phyloP scores from a whole-genome alignment of 257 asterid genomes.

The Hygrophila difformis region DNA sequence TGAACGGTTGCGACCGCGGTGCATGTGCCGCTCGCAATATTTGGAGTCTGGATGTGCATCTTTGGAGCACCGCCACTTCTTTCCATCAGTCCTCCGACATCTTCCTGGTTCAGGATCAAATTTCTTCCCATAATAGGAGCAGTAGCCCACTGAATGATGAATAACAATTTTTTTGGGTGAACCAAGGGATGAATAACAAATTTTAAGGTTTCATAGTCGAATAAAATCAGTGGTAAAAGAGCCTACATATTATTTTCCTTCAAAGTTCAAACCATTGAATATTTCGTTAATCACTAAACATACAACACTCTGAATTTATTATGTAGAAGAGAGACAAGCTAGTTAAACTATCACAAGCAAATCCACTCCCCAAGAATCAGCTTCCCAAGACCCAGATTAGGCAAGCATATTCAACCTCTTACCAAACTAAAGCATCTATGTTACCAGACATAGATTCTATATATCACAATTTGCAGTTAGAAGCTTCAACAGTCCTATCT shows the following conservation, averaged over 20 bases:
- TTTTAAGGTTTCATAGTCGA: conserved; percentile 7
- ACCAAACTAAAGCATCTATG: too few relatives aligned
- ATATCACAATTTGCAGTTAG: too few relatives aligned
- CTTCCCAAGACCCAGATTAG: too few relatives aligned
- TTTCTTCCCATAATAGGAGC: conserved; percentile 89
- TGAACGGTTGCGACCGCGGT: conserved; percentile 99
- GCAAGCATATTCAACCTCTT: too few relatives aligned
- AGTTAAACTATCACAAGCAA: too few relatives aligned
- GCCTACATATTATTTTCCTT: neutral
- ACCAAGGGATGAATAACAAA: too few relatives aligned
- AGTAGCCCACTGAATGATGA: conserved; percentile 64
- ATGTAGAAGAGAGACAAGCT: too few relatives aligned
- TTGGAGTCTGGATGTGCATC: conserved; percentile 97
- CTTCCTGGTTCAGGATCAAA: conserved; percentile 97
- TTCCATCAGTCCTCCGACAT: conserved; percentile 97
- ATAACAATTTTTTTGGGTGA: too few relatives aligned
- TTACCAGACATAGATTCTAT: too few relatives aligned
- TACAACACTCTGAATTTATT: too few relatives aligned
- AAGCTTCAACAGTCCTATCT: too few relatives aligned
- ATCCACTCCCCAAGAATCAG: too few relatives aligned
- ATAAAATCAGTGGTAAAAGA: neutral
- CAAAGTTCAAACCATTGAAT: neutral
- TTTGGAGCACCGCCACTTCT: conserved; percentile 98
- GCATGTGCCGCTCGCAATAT: conserved; percentile 99
- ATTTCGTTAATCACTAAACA: neutral